Evolutionary conservation across 2,329 filamentous ascomycete genomes (phyloP), one percentile per base, ranked within the genome.

Genomic region (Colletotrichum aenigma): DNA sequence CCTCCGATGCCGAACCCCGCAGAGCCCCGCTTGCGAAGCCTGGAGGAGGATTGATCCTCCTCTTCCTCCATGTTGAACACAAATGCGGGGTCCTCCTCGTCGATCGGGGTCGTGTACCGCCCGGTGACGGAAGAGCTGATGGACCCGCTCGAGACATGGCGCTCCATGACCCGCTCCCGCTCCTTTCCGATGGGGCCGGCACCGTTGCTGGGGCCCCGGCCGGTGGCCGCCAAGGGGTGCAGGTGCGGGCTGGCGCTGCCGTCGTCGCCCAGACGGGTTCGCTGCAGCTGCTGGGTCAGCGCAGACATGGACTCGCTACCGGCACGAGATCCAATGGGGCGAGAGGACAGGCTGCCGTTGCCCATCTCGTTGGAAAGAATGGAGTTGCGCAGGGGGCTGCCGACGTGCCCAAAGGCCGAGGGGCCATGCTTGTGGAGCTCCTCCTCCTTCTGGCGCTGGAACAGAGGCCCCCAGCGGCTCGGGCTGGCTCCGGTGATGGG

Each of bases 1-100:
- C 82, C 81, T 7, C 83, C 82, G 69, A 86, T 83, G 65, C 81
- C 82, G 48, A 87, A 79, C 15, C 87, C 86, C 7, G 86, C 87
- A 4, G 89, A 89, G 3, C 82, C 85, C 71, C 89, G 87, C 83
- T 90, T 91, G 67, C 88, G 84, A 12, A 86, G 85, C 56, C 86
- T 84, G 71, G 85, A 83, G 21, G 86, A 84, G 13, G 83, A 83
- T 48, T 88, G 85, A 26, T 88, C 84, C 36, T 92, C 90, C 30
- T 91, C 90, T 71, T 92, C 90, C 78, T 93, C 91, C 91, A 93
- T 93, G 80, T 86, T 90, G 81, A 93, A 93, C 16, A 93, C 89
- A 78, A 93, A 92, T 30, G 91, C 89, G 6, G 90, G 87, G 71
- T 93, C 91, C 78, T 93, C 91, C 80, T 93, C 91, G 75, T 93